These are phyloP conservation scores for Scopulariopsis brevicaulis DNA, from an alignment of 2,329 filamentous ascomycete species.

Conservation along the genomic window DNA sequence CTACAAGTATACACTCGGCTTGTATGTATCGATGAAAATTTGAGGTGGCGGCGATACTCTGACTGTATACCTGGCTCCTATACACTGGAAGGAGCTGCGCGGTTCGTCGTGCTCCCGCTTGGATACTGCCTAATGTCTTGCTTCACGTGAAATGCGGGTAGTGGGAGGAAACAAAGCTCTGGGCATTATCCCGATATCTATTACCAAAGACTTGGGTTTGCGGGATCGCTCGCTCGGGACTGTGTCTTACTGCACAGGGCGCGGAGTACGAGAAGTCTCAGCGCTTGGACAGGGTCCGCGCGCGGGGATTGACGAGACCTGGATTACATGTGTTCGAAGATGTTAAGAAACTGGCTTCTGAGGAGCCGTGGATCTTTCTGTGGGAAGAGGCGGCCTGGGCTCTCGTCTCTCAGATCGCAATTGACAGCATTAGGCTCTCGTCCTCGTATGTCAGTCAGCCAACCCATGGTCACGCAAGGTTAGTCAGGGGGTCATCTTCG, in stretches of 20 bases:
- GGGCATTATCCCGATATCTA: neutral
- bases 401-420: too few species aligned
- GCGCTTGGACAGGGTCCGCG: neutral
- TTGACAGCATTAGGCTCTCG: too few species aligned
- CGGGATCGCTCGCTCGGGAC: neutral
- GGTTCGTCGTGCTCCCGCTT: neutral
- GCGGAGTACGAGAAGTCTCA: neutral
- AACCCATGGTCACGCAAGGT: neutral
- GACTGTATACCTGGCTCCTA: neutral
- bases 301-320: neutral
- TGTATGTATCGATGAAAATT: too few species aligned
- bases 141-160: neutral
- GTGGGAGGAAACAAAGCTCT: neutral
- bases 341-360: neutral
- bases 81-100: neutral
- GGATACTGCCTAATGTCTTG: conserved; percentile 1
- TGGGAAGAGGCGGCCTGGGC: neutral
- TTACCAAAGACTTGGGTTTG: neutral
- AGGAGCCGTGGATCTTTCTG: neutral
- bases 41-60: neutral
- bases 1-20: neutral
- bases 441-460: neutral
- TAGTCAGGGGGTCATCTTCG: neutral
- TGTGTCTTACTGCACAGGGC: neutral
- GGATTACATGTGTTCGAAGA: neutral